Percentiles rank a stretch among this genome's conserved stretches.
Evolutionary conservation across 176 grass and related monocot species (phyloP).

Genomic region (Triticum turgidum): DNA sequence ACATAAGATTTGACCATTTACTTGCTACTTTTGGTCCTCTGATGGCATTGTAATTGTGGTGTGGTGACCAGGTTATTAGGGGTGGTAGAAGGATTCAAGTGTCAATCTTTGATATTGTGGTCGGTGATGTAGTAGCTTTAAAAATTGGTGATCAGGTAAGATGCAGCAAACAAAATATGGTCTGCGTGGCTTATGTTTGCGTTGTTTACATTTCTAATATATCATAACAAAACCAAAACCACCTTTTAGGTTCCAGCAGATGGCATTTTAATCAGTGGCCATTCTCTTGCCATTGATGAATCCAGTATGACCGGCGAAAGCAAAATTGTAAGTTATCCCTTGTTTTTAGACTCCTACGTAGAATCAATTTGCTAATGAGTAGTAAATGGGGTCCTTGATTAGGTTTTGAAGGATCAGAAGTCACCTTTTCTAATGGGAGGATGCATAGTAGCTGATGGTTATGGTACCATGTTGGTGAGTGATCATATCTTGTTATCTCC

Average conservation of each 20-base stretch:
- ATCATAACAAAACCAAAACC: conserved; percentile 13
- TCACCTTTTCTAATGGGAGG: conserved; percentile 95
- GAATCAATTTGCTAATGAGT: conserved; percentile 17
- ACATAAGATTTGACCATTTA: conserved; percentile 6
- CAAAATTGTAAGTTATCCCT: conserved; percentile 72
- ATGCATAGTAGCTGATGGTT: conserved; percentile 98
- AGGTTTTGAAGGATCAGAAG: conserved; percentile 79
- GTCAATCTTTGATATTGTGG: conserved; percentile 95
- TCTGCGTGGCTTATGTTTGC: conserved; percentile 25
- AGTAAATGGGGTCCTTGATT: conserved; percentile 31
- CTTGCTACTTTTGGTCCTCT: conserved; percentile 15
- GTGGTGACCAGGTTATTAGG: conserved; percentile 73
- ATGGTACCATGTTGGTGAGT: conserved; percentile 93
- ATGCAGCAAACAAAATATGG: conserved; percentile 9
- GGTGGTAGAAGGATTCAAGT: conserved; percentile 72
- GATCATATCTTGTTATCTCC: conserved; percentile 13
- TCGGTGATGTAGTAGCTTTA: conserved; percentile 87
- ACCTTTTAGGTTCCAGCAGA: conserved; percentile 82
- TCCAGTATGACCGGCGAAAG: conserved; percentile 99
- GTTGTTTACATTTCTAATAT: conserved; percentile 17
- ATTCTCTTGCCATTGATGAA: conserved; percentile 96
- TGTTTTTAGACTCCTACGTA: conserved; percentile 21
- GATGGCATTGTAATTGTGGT: conserved; percentile 17
- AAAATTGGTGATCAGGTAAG: conserved; percentile 97
- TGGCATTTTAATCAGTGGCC: conserved; percentile 76